Evolutionary conservation across 148 eudicot species (phyloP).

Genomic region (Persicaria maculosa): DNA sequence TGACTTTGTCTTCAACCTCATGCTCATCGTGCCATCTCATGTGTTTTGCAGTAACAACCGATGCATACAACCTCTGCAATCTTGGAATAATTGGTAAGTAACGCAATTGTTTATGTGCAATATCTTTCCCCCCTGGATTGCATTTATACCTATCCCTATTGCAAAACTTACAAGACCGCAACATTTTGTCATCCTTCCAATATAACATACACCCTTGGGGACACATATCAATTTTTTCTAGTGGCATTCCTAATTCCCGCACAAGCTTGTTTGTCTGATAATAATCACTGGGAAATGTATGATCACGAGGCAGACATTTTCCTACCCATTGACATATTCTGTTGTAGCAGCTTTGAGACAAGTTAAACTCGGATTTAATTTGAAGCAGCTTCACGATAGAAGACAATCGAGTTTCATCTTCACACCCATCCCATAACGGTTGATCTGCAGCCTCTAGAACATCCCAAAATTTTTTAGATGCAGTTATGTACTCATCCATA

Average conservation of each 20-base stretch:
- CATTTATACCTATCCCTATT: neutral
- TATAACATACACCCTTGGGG: neutral
- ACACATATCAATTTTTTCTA: neutral
- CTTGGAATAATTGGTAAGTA: neutral
- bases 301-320: neutral
- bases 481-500: neutral
- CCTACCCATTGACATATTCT: neutral
- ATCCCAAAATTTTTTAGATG: neutral
- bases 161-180: neutral
- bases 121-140: neutral
- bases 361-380: neutral
- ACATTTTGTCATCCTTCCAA: neutral
- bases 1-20: neutral
- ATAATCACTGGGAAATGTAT: neutral
- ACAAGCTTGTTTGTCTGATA: neutral
- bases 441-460: neutral
- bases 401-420: neutral
- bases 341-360: neutral
- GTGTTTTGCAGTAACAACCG: neutral
- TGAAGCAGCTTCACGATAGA: neutral
- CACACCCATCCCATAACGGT: neutral
- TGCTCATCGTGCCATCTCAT: neutral
- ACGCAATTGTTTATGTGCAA: neutral
- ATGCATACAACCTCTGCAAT: slow-evolving; percentile 5
- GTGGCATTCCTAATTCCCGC: neutral